Evolutionary conservation across 306 rosid species (phyloP).

Genomic region (Corylus americana): DNA sequence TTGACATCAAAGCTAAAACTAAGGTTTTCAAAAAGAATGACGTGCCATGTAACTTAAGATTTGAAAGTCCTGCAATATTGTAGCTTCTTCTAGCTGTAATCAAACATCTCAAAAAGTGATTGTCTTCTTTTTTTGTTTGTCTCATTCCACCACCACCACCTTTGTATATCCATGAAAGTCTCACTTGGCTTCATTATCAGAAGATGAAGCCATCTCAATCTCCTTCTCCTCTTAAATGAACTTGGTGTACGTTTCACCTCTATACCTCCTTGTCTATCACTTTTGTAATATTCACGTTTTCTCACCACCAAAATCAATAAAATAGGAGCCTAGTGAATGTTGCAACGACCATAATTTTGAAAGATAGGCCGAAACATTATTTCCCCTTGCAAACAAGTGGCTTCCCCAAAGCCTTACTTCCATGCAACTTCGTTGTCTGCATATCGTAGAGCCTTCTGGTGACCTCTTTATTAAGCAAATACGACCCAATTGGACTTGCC

Average conservation of each 20-base stretch:
- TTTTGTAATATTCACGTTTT: neutral
- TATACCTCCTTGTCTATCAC: neutral
- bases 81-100: no score
- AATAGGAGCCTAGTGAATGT: neutral
- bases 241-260: neutral
- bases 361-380: neutral
- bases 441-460: constrained; percentile 38
- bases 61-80: no score
- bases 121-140: no score
- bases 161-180: neutral
- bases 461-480: constrained; percentile 41
- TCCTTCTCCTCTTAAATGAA: neutral
- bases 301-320: neutral
- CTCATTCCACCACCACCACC: no score
- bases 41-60: no score
- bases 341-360: neutral
- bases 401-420: constrained; percentile 25
- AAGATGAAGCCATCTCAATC: neutral
- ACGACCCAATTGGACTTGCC: constrained; percentile 47
- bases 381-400: constrained; percentile 16
- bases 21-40: no score
- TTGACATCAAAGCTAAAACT: no score
- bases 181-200: neutral
- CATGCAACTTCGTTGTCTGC: constrained; percentile 32
- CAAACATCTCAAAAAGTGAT: no score